A percentile compares a stretch with the other conserved stretches of the same genome.
Evolutionary conservation across 2,329 filamentous ascomycete genomes (phyloP).

Genomic region (Aspergillus puulaauensis): DNA sequence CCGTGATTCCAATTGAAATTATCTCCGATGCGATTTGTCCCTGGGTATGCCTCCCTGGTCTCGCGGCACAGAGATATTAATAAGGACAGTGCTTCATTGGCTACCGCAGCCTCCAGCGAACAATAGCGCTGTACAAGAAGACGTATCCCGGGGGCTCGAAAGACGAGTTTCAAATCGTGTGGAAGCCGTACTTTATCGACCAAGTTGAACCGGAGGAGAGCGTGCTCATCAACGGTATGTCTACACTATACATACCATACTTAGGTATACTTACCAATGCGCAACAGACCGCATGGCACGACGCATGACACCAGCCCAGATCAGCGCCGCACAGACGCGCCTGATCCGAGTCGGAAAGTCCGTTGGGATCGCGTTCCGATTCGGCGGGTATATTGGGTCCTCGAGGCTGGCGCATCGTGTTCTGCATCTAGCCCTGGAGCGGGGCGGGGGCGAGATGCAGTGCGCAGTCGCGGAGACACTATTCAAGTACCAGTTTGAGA

Average conservation of each 20-base stretch:
- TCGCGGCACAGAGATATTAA: neutral
- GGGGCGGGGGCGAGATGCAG: neutral
- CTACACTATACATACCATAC: too few relatives aligned
- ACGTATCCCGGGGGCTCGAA: constrained; percentile 39
- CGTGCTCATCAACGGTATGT: constrained; percentile 13
- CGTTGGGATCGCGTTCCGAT: constrained; percentile 18
- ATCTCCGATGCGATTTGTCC: constrained; percentile 1
- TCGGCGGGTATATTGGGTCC: constrained; percentile 21
- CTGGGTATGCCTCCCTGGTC: neutral
- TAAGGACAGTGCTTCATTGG: constrained; percentile 42
- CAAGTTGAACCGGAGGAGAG: constrained; percentile 14
- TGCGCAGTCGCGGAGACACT: constrained; percentile 15
- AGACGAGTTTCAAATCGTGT: constrained; percentile 38
- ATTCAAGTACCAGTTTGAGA: constrained; percentile 21
- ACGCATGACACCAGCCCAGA: constrained; percentile 15
- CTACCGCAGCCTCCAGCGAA: constrained; percentile 38
- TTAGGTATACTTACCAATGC: neutral
- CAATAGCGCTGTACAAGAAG: constrained; percentile 41
- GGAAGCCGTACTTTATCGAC: constrained; percentile 41
- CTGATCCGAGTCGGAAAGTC: constrained; percentile 15
- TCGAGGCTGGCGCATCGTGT: constrained; percentile 19
- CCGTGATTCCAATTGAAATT: neutral
- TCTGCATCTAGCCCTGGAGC: constrained; percentile 4
- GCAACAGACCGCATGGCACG: constrained; percentile 21
- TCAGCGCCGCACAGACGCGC: constrained; percentile 16